A percentile compares a stretch with the other conserved stretches of the same genome.
Evolutionary conservation across 2,329 filamentous ascomycete genomes (phyloP).

Genomic region (Beauveria sp.): DNA sequence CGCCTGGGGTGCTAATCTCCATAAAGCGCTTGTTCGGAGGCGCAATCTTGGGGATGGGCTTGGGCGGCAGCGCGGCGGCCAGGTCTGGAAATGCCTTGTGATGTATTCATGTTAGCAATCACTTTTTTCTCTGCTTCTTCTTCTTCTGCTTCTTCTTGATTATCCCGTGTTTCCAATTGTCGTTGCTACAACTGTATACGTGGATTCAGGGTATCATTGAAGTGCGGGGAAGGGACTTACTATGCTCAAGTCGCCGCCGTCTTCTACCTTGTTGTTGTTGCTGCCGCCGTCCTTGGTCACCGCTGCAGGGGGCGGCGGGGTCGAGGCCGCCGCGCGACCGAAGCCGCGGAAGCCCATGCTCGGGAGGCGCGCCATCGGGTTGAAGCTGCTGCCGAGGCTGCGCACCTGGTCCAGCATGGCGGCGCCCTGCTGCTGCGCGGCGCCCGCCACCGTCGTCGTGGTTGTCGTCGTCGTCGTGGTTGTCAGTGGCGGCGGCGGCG

Average conservation of each 20-base stretch:
- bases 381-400: slow-evolving; percentile 71
- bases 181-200: no score
- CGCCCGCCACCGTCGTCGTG: slow-evolving; percentile 16
- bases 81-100: slow-evolving; percentile 56
- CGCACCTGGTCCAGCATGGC: slow-evolving; percentile 73
- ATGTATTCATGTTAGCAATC: neutral
- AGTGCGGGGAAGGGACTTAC: slow-evolving; percentile 31
- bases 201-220: no score
- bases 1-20: slow-evolving; percentile 60
- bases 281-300: slow-evolving; percentile 24
- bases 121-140: neutral
- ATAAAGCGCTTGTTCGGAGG: slow-evolving; percentile 68
- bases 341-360: slow-evolving; percentile 70
- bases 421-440: slow-evolving; percentile 35
- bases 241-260: slow-evolving; percentile 50
- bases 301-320: slow-evolving; percentile 16
- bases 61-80: slow-evolving; percentile 46
- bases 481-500: neutral
- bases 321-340: slow-evolving; percentile 41
- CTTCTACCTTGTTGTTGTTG: slow-evolving; percentile 33
- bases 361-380: slow-evolving; percentile 73
- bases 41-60: slow-evolving; percentile 46
- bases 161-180: neutral
- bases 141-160: neutral
- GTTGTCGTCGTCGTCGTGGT: neutral